A percentile compares a stretch with the other conserved stretches of the same genome.
phyloP scores from a whole-genome alignment of 2,329 filamentous ascomycete genomes.

The Xylariaceae sp. region DNA sequence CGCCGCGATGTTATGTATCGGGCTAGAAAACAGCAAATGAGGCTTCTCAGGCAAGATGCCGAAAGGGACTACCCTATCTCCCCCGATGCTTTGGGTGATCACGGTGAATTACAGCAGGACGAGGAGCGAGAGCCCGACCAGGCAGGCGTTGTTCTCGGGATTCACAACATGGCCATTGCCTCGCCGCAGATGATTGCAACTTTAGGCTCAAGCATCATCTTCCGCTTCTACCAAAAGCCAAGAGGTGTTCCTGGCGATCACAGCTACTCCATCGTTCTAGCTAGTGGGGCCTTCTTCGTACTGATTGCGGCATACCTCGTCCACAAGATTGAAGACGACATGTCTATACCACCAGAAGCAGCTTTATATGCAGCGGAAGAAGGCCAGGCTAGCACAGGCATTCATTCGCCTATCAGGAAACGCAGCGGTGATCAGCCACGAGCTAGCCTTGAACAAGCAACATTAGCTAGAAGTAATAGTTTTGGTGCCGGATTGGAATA shows the following conservation, averaged over 20 bases:
- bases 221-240: constrained; percentile 85
- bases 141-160: constrained; percentile 88
- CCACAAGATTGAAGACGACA: constrained; percentile 69
- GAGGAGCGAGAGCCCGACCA: constrained; percentile 72
- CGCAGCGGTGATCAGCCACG: constrained; percentile 52
- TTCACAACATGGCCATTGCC: constrained; percentile 94
- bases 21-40: constrained; percentile 45
- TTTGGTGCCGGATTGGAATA: constrained; percentile 57
- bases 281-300: constrained; percentile 81
- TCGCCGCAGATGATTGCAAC: constrained; percentile 92
- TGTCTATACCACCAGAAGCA: constrained; percentile 46
- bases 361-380: constrained; percentile 51
- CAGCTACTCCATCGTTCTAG: constrained; percentile 85
- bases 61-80: constrained; percentile 22
- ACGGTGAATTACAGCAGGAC: constrained; percentile 50
- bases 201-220: constrained; percentile 81
- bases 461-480: constrained; percentile 56
- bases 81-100: constrained; percentile 39
- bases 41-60: constrained; percentile 32
- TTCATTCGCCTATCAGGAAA: constrained; percentile 44
- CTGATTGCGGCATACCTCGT: constrained; percentile 79
- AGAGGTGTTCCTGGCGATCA: constrained; percentile 83
- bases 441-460: constrained; percentile 53
- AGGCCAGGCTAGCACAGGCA: constrained; percentile 39
- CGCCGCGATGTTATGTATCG: constrained; percentile 71